Evolutionary conservation across 768 basidiomycete genomes (phyloP).

Genomic region (Suillus paluster): DNA sequence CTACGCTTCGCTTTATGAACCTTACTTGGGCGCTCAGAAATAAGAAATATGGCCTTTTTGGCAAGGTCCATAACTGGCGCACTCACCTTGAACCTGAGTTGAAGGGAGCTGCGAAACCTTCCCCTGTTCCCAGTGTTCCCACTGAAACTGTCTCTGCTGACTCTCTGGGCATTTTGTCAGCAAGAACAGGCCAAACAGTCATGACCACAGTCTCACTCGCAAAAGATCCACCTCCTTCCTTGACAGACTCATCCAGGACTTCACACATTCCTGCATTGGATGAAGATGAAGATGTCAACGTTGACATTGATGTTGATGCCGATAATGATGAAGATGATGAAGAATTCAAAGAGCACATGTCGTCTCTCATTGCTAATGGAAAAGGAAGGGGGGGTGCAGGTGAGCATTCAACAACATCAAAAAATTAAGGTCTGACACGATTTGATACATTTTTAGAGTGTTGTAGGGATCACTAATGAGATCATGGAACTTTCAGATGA

Average conservation of each 20-base stretch:
- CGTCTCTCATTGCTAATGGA: no score
- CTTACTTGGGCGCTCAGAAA: neutral
- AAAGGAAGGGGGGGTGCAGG: no score
- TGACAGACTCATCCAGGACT: neutral
- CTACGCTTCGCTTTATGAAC: neutral
- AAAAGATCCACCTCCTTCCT: neutral
- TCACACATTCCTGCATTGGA: no score
- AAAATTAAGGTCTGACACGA: no score
- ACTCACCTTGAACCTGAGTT: neutral
- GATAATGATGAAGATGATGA: no score
- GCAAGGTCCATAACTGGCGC: neutral
- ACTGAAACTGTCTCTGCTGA: no score
- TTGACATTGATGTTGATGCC: no score
- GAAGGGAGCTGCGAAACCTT: neutral
- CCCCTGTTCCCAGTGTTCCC: no score
- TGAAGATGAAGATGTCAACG: neutral
- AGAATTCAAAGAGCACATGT: no score
- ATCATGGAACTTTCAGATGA: neutral
- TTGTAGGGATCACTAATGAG: neutral
- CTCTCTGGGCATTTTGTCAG: no score
- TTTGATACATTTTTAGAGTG: neutral
- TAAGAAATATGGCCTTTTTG: neutral
- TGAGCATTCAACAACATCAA: no score
- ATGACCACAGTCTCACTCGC: neutral
- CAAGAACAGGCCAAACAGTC: neutral